Conservation (phyloP, 2,329 filamentous ascomycete genomes). For the Blastomyces percursus region DNA sequence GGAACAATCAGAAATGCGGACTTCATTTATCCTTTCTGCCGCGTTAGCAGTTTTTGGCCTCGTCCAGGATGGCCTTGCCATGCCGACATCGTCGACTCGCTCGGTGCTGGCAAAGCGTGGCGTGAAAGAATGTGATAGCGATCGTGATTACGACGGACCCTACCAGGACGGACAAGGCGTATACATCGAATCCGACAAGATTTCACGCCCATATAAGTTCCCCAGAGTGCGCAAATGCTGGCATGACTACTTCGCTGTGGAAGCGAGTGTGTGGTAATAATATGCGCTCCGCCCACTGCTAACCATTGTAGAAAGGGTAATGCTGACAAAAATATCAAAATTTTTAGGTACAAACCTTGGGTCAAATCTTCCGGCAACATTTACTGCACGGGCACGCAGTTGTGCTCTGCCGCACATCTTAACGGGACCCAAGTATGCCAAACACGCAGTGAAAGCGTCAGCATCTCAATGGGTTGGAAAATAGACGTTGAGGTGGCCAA, state of each 20-base stretch:
- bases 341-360: neutral
- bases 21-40: neutral
- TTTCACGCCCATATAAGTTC: neutral
- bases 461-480: neutral
- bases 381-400: slow-evolving; percentile 1
- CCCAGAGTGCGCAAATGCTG: slow-evolving; percentile 2
- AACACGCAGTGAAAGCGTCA: neutral
- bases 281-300: neutral
- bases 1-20: neutral
- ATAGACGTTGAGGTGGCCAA: neutral
- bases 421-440: slow-evolving; percentile 1
- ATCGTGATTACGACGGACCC: neutral
- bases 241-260: slow-evolving; percentile 1
- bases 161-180: slow-evolving; percentile 2
- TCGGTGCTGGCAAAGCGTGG: neutral
- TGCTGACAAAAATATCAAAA: neutral
- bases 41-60: neutral
- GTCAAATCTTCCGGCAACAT: slow-evolving; percentile 3
- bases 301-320: neutral
- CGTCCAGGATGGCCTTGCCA: neutral
- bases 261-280: slow-evolving; percentile 1
- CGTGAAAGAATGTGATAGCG: slow-evolving; percentile 2
- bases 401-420: neutral
- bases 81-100: neutral
- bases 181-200: slow-evolving; percentile 1